A percentile compares a stretch with the other conserved stretches of the same genome.
These are phyloP conservation scores for Trichoderma harzianum DNA, from an alignment of 2,329 filamentous ascomycete species.

Conservation along the genomic window DNA sequence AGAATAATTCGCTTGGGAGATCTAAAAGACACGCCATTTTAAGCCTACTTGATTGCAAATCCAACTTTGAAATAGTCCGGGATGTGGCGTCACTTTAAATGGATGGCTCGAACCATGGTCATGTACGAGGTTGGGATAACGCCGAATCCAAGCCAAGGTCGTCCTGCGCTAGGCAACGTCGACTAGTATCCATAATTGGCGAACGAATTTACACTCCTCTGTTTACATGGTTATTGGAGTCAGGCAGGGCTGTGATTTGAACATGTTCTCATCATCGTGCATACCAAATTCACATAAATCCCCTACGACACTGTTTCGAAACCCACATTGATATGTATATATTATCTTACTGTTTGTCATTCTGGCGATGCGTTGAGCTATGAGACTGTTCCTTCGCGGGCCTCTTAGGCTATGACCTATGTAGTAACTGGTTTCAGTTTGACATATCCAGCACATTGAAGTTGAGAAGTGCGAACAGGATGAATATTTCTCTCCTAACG, in stretches of 20 bases:
- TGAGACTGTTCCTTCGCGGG: background rate
- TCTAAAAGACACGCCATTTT: background rate
- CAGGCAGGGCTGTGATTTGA: background rate
- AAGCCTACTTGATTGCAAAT: background rate
- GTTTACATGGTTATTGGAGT: background rate
- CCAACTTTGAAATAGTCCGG: background rate
- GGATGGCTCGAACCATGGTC: background rate
- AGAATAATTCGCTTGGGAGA: background rate
- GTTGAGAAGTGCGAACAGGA: too few relatives aligned
- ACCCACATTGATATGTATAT: background rate
- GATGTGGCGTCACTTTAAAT: background rate
- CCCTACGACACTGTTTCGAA: too few relatives aligned
- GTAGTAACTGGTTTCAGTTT: background rate
- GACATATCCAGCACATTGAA: too few relatives aligned
- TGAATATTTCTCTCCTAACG: too few relatives aligned
- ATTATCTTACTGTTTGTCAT: background rate
- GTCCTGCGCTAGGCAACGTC: background rate
- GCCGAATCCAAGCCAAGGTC: background rate
- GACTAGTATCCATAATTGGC: background rate
- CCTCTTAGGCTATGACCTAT: background rate
- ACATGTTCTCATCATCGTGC: background rate
- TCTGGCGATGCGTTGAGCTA: background rate
- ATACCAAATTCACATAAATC: too few relatives aligned
- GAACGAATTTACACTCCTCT: too few relatives aligned
- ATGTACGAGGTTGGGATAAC: background rate